Evolutionary conservation across 228 moss, liverwort and hornwort genomes (phyloP).

Genomic region (Sphagnum fallax): DNA sequence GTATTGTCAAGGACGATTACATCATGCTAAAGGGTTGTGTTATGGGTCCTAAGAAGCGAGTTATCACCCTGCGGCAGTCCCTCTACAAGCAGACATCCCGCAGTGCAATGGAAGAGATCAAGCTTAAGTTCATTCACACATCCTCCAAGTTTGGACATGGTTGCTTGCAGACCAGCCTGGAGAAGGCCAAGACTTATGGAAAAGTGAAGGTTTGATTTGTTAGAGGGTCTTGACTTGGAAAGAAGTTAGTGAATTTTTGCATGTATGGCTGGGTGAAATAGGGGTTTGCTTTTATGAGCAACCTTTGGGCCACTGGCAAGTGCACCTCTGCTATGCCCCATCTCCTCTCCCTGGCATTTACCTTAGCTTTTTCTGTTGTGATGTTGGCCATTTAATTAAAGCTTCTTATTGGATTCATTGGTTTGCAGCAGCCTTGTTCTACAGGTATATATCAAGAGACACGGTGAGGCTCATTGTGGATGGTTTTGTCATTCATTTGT

Average conservation of each 20-base stretch:
- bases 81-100: conserved; percentile 42
- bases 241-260: no score
- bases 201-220: conserved; percentile 18
- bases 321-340: conserved; percentile 25
- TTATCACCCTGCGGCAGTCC: conserved; percentile 43
- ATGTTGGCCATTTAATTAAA: no score
- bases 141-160: conserved; percentile 54
- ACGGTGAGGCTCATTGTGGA: no score
- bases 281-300: background rate
- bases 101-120: conserved; percentile 48
- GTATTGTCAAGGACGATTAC: conserved; percentile 66
- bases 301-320: conserved; percentile 16
- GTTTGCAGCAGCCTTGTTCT: no score
- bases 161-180: conserved; percentile 42
- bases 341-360: background rate
- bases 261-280: background rate
- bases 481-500: no score
- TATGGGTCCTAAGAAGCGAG: conserved; percentile 65
- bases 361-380: no score
- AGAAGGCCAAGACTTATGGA: conserved; percentile 45
- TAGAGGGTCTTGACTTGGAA: background rate
- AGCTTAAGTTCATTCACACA: conserved; percentile 55
- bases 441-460: no score
- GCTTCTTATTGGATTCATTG: no score
- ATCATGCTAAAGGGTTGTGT: conserved; percentile 75